phyloP scores from a whole-genome alignment of 257 asterid genomes.

The Gentiana dahurica region DNA sequence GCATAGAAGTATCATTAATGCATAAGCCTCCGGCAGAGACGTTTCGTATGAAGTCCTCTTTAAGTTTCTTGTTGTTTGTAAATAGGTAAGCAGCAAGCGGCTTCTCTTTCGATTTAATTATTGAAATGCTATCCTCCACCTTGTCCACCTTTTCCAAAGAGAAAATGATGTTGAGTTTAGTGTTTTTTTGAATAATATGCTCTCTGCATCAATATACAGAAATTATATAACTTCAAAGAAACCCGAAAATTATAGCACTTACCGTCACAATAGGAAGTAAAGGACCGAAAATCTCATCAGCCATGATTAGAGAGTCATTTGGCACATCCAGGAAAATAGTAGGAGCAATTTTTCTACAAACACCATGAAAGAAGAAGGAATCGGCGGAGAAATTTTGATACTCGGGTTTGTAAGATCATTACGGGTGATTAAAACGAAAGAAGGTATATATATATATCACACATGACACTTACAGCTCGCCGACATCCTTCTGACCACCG shows the following conservation, averaged over 20 bases:
- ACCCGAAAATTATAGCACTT: slow-evolving; percentile 5
- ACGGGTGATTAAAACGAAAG: neutral
- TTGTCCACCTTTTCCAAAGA: slow-evolving; percentile 45
- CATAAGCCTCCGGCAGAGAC: slow-evolving; percentile 73
- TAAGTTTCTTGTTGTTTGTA: slow-evolving; percentile 65
- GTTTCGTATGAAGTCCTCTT: slow-evolving; percentile 43
- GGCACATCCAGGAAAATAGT: slow-evolving; percentile 74
- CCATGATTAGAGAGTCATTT: slow-evolving; percentile 60
- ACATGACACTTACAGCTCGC: slow-evolving; percentile 49
- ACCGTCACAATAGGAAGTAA: slow-evolving; percentile 81
- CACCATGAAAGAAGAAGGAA: neutral
- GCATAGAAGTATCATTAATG: slow-evolving; percentile 59
- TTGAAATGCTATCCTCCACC: slow-evolving; percentile 46
- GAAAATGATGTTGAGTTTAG: neutral
- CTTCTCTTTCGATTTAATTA: slow-evolving; percentile 59
- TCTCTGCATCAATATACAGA: neutral
- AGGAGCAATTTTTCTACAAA: slow-evolving; percentile 66
- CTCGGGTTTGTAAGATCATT: neutral
- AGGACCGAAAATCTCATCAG: slow-evolving; percentile 90
- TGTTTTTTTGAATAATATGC: too few relatives aligned
- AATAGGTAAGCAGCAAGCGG: slow-evolving; percentile 93
- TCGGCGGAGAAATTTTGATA: too few relatives aligned
- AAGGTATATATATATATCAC: slow-evolving; percentile 2
- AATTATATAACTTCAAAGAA: neutral
- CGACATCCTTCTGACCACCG: slow-evolving; percentile 73